Percentiles rank a stretch among this genome's conserved stretches.
These are phyloP conservation scores for Aspergillus leporis DNA, from an alignment of 495 filamentous ascomycete species.

Conservation along the genomic window DNA sequence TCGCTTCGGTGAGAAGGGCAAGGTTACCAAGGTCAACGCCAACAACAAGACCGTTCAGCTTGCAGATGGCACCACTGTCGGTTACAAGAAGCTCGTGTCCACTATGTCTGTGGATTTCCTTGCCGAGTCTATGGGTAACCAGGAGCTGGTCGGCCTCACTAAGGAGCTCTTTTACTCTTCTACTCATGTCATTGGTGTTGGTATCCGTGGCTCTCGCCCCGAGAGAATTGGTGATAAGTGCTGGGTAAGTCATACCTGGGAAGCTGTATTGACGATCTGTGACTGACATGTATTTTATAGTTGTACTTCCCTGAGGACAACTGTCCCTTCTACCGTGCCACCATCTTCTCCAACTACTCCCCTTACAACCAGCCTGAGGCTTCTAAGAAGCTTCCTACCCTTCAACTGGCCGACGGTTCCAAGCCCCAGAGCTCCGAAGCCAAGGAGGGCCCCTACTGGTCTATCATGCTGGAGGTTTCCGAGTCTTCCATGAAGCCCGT, in stretches of 20 bases:
- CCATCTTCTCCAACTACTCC: constrained; percentile 99
- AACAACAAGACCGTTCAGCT: constrained; percentile 79
- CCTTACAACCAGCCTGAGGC: constrained; percentile 92
- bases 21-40: constrained; percentile 82
- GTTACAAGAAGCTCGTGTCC: constrained; percentile 87
- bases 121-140: constrained; percentile 82
- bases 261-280: background rate
- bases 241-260: constrained; percentile 62
- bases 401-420: constrained; percentile 81
- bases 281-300: constrained; percentile 35
- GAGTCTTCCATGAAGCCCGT: constrained; percentile 96
- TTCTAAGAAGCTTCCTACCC: constrained; percentile 81
- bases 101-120: constrained; percentile 97
- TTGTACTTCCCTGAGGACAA: constrained; percentile 99
- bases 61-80: constrained; percentile 83
- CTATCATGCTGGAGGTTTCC: constrained; percentile 98
- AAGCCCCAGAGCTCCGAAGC: constrained; percentile 67
- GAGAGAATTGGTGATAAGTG: constrained; percentile 99
- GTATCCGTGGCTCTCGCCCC: constrained; percentile 88
- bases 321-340: constrained; percentile 99
- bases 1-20: constrained; percentile 80
- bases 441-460: constrained; percentile 95
- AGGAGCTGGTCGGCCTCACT: constrained; percentile 76
- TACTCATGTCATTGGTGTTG: constrained; percentile 96
- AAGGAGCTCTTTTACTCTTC: constrained; percentile 96